Evolutionary conservation across 1,284 basidiomycete species (phyloP).

Genomic region (Megacollybia platyphylla): DNA sequence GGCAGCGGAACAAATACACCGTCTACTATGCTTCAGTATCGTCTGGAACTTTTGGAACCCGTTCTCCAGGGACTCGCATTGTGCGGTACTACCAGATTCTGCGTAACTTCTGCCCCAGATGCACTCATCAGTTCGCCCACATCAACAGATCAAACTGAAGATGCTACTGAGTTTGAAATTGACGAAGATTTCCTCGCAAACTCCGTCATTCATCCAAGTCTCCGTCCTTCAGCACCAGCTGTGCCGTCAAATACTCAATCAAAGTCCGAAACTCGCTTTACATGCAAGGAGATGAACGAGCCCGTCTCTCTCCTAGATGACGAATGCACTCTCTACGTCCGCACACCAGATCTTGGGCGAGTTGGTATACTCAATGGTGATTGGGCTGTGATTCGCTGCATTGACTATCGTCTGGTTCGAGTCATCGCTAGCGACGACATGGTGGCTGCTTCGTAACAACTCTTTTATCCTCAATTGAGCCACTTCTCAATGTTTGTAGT

Average conservation of each 20-base stretch:
- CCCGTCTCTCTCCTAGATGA: conserved; percentile 24
- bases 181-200: conserved; percentile 59
- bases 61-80: conserved; percentile 57
- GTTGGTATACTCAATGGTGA: conserved; percentile 78
- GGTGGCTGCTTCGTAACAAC: conserved; percentile 18
- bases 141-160: conserved; percentile 6
- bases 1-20: conserved; percentile 6
- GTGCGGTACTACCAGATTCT: conserved; percentile 40
- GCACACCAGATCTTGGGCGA: conserved; percentile 52
- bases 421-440: conserved; percentile 39
- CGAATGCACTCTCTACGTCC: conserved; percentile 40
- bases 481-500: conserved; percentile 13
- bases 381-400: conserved; percentile 40
- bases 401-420: conserved; percentile 38
- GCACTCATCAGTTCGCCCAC: conserved; percentile 2
- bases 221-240: conserved; percentile 5
- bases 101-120: conserved; percentile 29
- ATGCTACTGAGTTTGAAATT: conserved; percentile 38
- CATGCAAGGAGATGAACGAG: conserved; percentile 16
- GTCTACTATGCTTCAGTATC: conserved; percentile 16
- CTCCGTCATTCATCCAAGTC: conserved; percentile 20
- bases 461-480: not conserved
- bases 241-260: not conserved
- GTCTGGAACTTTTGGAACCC: conserved; percentile 50
- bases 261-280: conserved; percentile 10